Conservation (phyloP, 2,329 filamentous ascomycete species). For the Pseudocercospora fijiensis region DNA sequence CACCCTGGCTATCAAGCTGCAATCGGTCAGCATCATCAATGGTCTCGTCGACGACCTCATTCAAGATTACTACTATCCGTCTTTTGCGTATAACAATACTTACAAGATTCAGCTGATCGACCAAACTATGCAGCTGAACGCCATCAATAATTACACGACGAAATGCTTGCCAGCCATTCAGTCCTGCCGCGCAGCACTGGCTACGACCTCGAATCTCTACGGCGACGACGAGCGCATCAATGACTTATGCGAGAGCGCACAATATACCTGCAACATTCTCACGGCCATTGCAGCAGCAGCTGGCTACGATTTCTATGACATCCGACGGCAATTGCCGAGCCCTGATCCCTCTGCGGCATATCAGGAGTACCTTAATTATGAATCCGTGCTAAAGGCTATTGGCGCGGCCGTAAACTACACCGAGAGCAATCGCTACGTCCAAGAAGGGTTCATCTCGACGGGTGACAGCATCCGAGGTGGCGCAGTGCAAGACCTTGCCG, state of each 20-base stretch:
- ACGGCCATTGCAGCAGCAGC: slow-evolving; percentile 21
- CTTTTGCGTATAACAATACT: slow-evolving; percentile 63
- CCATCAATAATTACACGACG: slow-evolving; percentile 48
- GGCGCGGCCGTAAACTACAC: slow-evolving; percentile 54
- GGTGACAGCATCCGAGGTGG: slow-evolving; percentile 48
- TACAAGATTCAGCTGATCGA: slow-evolving; percentile 62
- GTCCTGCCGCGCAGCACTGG: slow-evolving; percentile 39
- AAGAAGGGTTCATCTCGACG: slow-evolving; percentile 44
- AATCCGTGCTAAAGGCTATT: slow-evolving; percentile 49
- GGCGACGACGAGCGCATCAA: slow-evolving; percentile 24
- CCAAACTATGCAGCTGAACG: slow-evolving; percentile 50
- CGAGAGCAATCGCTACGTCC: slow-evolving; percentile 42
- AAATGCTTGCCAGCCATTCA: slow-evolving; percentile 33
- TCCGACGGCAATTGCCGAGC: slow-evolving; percentile 53
- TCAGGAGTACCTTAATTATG: slow-evolving; percentile 53
- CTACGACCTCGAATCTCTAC: slow-evolving; percentile 27
- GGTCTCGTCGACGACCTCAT: slow-evolving; percentile 66
- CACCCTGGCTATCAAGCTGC: slow-evolving; percentile 60
- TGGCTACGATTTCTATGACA: slow-evolving; percentile 46
- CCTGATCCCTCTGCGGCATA: slow-evolving; percentile 56
- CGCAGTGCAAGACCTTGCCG: slow-evolving; percentile 43
- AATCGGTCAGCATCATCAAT: slow-evolving; percentile 68
- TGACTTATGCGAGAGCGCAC: slow-evolving; percentile 25
- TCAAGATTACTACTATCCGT: slow-evolving; percentile 58
- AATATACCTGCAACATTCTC: slow-evolving; percentile 27